Base-by-base conservation (phyloP, 805 yeast genomes). In the Cyberlindnera amylophila region DNA sequence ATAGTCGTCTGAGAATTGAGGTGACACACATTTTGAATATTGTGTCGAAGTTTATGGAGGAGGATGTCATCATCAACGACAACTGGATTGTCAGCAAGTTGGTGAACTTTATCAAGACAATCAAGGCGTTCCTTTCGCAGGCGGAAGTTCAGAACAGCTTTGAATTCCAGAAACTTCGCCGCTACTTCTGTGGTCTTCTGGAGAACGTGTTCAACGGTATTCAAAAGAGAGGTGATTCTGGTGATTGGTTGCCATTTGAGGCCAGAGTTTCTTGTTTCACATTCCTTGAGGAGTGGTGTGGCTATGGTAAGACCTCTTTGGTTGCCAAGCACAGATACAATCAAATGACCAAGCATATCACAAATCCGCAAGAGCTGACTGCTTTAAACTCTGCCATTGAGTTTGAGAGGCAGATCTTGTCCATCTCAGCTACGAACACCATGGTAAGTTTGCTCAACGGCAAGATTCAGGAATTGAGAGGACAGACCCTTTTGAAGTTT, bases 231-330 rank as follows among this genome's bases (percentile, higher is more conserved):
- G 62, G 59, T n/a, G 62, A 64, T 14, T 68, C 74, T 2, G 40
- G 53, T 3, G 66, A 70, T 31, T 81, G 90, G 78, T 67, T 90
- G n/a, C 91, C 95, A 1, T 89, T 90, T 60, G 88, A 82, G 50
- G 91, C 89, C 2, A 70, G 96, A 40, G 79, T 85, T 24, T 83
- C 86, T 2, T 85, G 95, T 47, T 90, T 88, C 65, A 77, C 81
- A 35, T 83, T 77, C 54, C 67, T 93, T 43, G 90, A 86, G 51
- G 95, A 87, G 59, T 93, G 99, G 99, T 89, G 96, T 61, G 96
- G 95, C 0, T 79, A 78, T 62, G 97, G 98, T 3, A 81, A 77
- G 39, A 69, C 79, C 18, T 72, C 77, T 8, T 57, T 69, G 1
- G 56, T 81, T 2, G 76, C 88, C 3, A 79, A 78, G 24, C 84